phyloP scores from a whole-genome alignment of 1,284 basidiomycete species.

The Cutaneotrichosporon daszewskae region DNA sequence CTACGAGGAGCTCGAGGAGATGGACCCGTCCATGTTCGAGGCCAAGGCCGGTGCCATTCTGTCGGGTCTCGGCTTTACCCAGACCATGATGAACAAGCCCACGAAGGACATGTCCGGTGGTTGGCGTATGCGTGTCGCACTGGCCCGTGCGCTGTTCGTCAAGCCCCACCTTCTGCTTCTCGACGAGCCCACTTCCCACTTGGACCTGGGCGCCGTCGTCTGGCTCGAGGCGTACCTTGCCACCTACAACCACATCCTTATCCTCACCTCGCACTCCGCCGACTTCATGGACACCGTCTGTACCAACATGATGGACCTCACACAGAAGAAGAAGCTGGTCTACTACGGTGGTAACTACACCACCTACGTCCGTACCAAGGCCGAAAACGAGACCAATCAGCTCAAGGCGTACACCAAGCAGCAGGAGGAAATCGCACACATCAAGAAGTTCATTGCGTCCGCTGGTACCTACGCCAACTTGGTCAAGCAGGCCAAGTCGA shows the following conservation, averaged over 20 bases:
- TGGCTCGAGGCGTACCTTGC: conserved; percentile 98
- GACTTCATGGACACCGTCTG: conserved; percentile 98
- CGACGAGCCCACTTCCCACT: conserved; percentile 61
- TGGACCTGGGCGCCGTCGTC: conserved; percentile 95
- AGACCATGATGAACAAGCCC: conserved; percentile 89
- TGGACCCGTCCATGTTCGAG: conserved; percentile 94
- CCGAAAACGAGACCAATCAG: conserved; percentile 97
- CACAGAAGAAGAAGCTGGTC: conserved; percentile 55
- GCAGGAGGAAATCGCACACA: conserved; percentile 96
- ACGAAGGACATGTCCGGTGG: conserved; percentile 99
- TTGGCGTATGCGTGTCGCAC: conserved; percentile 97
- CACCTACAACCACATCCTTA: conserved; percentile 94
- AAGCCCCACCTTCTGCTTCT: conserved; percentile 92
- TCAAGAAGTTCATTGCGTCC: conserved; percentile 94
- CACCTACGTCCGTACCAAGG: conserved; percentile 90
- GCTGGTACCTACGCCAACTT: conserved; percentile 99
- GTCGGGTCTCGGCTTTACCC: conserved; percentile 90
- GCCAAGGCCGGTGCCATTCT: conserved; percentile 92
- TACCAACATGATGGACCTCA: conserved; percentile 97
- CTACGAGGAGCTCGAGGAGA: conserved; percentile 95
- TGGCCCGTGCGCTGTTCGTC: conserved; percentile 91
- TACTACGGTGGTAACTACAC: conserved; percentile 98
- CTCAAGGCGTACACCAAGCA: conserved; percentile 98
- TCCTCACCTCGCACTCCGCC: conserved; percentile 79
- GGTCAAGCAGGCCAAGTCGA: conserved; percentile 97